Conservation (phyloP, 2,329 filamentous ascomycete species). For the Cordyceps tenuipes region DNA sequence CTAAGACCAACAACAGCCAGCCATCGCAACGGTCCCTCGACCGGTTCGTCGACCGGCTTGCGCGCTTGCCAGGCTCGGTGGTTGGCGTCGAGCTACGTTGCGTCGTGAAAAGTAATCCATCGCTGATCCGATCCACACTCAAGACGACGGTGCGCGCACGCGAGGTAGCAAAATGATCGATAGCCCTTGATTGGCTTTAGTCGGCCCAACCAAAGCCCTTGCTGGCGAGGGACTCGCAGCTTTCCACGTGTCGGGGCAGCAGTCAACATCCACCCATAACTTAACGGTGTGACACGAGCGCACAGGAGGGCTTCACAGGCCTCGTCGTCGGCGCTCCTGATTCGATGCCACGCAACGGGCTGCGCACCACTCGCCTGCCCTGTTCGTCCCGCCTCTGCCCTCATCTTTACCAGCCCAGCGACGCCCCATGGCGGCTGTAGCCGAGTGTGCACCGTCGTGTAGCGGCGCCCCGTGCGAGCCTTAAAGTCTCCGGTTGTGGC, state of each 20-base stretch:
- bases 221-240: not conserved
- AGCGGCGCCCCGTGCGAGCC: not conserved
- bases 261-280: not conserved
- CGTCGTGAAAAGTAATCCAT: not conserved
- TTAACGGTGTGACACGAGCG: not conserved
- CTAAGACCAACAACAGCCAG: not conserved
- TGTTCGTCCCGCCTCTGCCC: not conserved
- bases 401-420: not conserved
- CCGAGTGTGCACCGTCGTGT: not conserved
- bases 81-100: not conserved
- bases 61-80: not conserved
- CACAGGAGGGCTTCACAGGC: not conserved
- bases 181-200: not conserved
- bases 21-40: not conserved
- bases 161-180: not conserved
- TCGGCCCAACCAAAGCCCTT: not conserved
- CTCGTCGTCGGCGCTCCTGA: not conserved
- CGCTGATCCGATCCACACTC: slow-evolving; percentile 9
- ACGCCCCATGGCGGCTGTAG: not conserved
- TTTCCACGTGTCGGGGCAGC: slow-evolving; percentile 1
- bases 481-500: not conserved
- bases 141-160: not conserved
- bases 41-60: not conserved
- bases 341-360: not conserved
- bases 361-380: not conserved